phyloP scores from a whole-genome alignment of 176 grass and related monocot species.

The Saccharum officinarum region DNA sequence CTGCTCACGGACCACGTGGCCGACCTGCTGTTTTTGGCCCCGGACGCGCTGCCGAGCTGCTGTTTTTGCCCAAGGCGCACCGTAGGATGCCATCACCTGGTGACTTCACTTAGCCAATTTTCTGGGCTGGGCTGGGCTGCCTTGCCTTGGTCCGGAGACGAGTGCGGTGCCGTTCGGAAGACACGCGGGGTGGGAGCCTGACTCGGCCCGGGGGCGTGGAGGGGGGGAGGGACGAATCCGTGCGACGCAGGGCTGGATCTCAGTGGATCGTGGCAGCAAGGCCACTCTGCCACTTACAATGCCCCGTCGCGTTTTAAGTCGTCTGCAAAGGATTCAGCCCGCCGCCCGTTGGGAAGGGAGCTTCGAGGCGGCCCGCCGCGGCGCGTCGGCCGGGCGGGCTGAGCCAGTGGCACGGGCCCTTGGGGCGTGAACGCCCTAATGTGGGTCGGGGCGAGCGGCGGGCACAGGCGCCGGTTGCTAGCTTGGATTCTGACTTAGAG shows the following conservation, averaged over 20 bases:
- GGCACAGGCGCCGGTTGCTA: constrained; percentile 40
- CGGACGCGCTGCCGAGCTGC: too few species aligned
- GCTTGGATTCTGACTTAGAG: constrained; percentile 57
- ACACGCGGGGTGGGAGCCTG: too few species aligned
- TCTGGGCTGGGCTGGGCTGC: too few species aligned
- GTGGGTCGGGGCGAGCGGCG: neutral
- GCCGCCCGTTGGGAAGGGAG: constrained; percentile 41
- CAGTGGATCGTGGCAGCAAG: constrained; percentile 71
- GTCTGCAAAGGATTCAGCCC: constrained; percentile 66
- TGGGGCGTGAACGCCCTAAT: too few species aligned
- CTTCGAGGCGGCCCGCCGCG: constrained; percentile 24
- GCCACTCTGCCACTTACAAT: constrained; percentile 72
- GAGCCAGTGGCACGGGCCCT: neutral
- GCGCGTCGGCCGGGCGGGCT: neutral
- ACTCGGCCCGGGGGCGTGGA: too few species aligned
- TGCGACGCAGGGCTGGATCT: constrained; percentile 47
- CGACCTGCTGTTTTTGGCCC: too few species aligned
- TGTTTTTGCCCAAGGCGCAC: too few species aligned
- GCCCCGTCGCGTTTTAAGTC: constrained; percentile 70
- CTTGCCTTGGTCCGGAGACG: too few species aligned
- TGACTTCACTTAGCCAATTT: too few species aligned
- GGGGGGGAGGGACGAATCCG: constrained; percentile 21
- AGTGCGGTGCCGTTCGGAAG: too few species aligned
- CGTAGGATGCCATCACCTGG: too few species aligned
- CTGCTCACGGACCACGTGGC: too few species aligned